Evolutionary conservation across 768 basidiomycete species (phyloP), one percentile per base, ranked within the genome.

Genomic region (Pluteus cervinus): DNA sequence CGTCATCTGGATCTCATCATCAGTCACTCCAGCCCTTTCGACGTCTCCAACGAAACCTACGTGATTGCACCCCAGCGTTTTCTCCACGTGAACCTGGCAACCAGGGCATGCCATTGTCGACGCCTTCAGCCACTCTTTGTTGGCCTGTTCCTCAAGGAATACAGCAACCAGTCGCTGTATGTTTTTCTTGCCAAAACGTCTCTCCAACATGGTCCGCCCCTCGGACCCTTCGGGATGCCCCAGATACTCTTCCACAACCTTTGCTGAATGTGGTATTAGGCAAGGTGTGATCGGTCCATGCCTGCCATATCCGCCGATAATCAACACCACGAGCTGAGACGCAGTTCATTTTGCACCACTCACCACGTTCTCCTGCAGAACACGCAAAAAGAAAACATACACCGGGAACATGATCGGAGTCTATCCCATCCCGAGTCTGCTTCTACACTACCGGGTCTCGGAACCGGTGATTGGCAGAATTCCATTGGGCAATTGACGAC

Each of bases 51-150:
- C 6, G 29, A 28, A 42, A 63, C 81, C 44, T 63, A 90, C 89
- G 61, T 94, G 91, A 57, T 93, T 93, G 61, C 91, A 93, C 2
- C 90, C 90, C 42, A 70, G 47, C 12, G 68, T 73, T 60, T 88
- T 87, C 60, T 87, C 83, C 8, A 91, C 81, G 42, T 73, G 66
- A 10, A 86, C 70, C 4, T 60, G 48, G 59, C 91, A 93, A 4
- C 78, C 78, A 4, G 89, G 85, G 53, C 86, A 87, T 14, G 66
- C 63, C 58, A 70, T 81, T 8, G 90, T 86, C 28, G 73, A 76
- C 23, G 62, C 52, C 20, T 77, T 68, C 18, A 93, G 64, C 86
- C 86, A 93, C 48, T 73, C 62, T 47, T 66, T 69, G 57, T 86
- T 91, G 46, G 76, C 71, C 54, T 76, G 69, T 22, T 89, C 87